Conservation (phyloP, 495 filamentous ascomycete genomes). For the Aspergillus wentii region DNA sequence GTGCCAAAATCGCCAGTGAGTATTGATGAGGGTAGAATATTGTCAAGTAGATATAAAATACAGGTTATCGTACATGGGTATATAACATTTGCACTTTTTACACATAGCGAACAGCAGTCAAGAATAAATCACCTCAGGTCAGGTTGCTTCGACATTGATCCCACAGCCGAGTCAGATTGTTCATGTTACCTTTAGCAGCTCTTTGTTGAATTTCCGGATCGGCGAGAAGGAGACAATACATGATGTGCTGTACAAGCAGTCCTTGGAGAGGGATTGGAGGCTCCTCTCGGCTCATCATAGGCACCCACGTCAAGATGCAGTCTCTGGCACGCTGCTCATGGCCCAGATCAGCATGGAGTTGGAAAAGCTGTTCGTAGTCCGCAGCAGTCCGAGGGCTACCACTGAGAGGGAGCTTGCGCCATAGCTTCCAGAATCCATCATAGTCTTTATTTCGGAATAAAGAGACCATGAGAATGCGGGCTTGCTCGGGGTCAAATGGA, state of each 20-base stretch:
- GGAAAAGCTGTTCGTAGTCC: constrained; percentile 55
- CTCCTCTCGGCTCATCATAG: constrained; percentile 55
- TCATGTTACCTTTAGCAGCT: constrained; percentile 13
- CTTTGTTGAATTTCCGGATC: constrained; percentile 39
- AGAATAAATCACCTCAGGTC: too few relatives aligned
- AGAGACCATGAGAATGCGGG: constrained; percentile 44
- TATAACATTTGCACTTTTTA: too few relatives aligned
- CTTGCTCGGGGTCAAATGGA: constrained; percentile 42
- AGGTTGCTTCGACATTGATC: constrained; percentile 17
- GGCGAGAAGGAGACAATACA: constrained; percentile 47
- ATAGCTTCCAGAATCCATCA: constrained; percentile 56
- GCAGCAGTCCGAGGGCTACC: constrained; percentile 42
- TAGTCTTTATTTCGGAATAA: constrained; percentile 37
- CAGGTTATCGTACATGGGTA: too few relatives aligned
- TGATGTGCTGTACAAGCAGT: constrained; percentile 35
- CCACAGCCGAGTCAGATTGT: constrained; percentile 25
- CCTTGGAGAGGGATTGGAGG: constrained; percentile 43
- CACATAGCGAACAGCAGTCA: too few relatives aligned
- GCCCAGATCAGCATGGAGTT: constrained; percentile 40
- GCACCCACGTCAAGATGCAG: constrained; percentile 45
- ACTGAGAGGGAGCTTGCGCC: constrained; percentile 50
- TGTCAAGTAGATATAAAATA: too few relatives aligned
- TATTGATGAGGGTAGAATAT: too few relatives aligned
- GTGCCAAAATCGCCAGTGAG: too few relatives aligned
- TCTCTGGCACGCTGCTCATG: constrained; percentile 42